Evolutionary conservation across 768 basidiomycete genomes (phyloP).

Genomic region (Xerocomus spinulosus): DNA sequence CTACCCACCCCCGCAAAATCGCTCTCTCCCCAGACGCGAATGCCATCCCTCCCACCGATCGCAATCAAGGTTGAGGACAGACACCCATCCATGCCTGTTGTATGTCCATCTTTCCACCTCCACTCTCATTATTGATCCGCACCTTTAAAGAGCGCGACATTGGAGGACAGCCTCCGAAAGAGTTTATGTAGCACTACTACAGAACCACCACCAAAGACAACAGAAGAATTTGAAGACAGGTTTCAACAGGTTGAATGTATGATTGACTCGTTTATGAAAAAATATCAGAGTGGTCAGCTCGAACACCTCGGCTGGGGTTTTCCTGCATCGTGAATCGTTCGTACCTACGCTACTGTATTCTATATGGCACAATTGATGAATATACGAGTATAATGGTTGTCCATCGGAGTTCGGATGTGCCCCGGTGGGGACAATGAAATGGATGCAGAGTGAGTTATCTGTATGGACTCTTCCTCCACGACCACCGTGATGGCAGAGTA

Average conservation of each 20-base stretch:
- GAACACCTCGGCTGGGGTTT: conserved; percentile 24
- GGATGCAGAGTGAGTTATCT: conserved; percentile 4
- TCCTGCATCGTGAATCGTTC: neutral
- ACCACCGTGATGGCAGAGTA: conserved; percentile 24
- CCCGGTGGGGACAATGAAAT: conserved; percentile 20
- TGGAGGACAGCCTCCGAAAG: conserved; percentile 14
- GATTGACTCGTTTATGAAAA: conserved; percentile 20
- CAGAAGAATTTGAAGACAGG: conserved; percentile 16
- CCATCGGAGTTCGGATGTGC: conserved; percentile 15
- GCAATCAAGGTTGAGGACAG: conserved; percentile 27
- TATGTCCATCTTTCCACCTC: too few species aligned
- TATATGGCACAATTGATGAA: conserved; percentile 6
- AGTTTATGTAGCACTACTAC: neutral
- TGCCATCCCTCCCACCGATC: conserved; percentile 28
- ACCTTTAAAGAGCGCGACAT: neutral
- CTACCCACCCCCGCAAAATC: conserved; percentile 29
- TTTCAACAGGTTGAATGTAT: conserved; percentile 17
- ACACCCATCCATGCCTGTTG: too few species aligned
- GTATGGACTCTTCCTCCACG: conserved; percentile 9
- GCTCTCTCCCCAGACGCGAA: conserved; percentile 16
- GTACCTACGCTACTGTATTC: conserved; percentile 12
- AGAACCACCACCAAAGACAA: conserved; percentile 17
- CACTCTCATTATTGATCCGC: too few species aligned
- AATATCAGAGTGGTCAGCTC: conserved; percentile 19
- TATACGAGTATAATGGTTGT: conserved; percentile 10